Evolutionary conservation across 495 filamentous ascomycete species (phyloP), one percentile per base, ranked within the genome.

Genomic region (Penicillium egyptiacum): DNA sequence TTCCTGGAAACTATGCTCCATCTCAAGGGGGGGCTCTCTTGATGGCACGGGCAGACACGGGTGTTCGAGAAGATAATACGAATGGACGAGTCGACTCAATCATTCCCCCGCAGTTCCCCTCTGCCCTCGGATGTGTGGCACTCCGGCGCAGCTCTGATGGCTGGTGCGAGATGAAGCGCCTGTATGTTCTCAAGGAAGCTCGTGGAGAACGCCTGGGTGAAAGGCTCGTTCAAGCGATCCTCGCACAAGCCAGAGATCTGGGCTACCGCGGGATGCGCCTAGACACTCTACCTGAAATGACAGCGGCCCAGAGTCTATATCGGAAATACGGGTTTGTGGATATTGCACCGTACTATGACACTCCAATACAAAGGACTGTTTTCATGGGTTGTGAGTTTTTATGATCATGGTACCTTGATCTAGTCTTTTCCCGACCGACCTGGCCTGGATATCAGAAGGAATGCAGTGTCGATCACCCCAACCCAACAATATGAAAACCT

Each of bases 141-240:
- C 47, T 65, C 9, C 57, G 61, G 3, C 25, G 42, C 1, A 63
- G 50, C 33, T 23, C 58, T 1, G 59, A 60, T 17, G 50, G 55
- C n/a, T 75, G 64, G 63, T 84, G 82, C 66, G 83, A 88, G 56
- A 80, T 86, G 76, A 86, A 87, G 62, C 73, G 83, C 0, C 71
- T 88, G 0, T 86, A 82, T 57, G 71, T 82, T 19, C 44, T 67
- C 2, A 76, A 76, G 0, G 57, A 66, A 43, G 75, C 70, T 9
- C 74, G 84, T 10, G 78, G 81, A 7, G 50, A 73, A 12, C 80
- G 79, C 0, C 53, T 85, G 2, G 85, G 83, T 3, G 66, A 65
- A 31, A 61, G 58, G 17, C 66, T 87, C 17, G 68, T 82, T 1
- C 60, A 70, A 22, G 70, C 67, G 6, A 72, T 79, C 14, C 53